Base-by-base conservation (phyloP, 1,284 basidiomycete species). In the Pascua sp. region DNA sequence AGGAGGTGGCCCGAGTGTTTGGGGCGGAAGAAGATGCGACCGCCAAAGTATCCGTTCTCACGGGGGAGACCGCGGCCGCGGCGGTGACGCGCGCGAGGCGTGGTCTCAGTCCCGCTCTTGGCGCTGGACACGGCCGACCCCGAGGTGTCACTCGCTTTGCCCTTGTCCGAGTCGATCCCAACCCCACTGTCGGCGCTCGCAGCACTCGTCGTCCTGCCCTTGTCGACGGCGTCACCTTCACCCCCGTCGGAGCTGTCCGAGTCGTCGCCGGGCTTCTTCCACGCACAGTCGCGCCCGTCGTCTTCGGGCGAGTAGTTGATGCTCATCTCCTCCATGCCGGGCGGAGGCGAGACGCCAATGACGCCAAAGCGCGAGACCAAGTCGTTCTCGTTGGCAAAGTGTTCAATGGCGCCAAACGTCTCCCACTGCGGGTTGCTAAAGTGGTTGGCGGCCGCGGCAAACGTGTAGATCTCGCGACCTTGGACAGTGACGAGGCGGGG, bases 391-490 rank as follows among this genome's bases (percentile, higher is more conserved):
- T 73, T 71, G 42, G 61, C 71, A 45, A 69, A 73, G 57, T 73
- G 71, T 56, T 71, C 71, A 18, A 70, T 60, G 39, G 49, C 42
- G 2, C 42, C 56, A 53, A 71, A 68, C 51, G 18, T 18, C 15
- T 37, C 13, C 5, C 42, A 9, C 5, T 47, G 49, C 1, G 65
- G 66, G 43, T 59, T 59, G 37, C 59, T 64, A 42, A 71, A 70
- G 59, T 73, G 71, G 53, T 68, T 71, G n/a, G 69, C 68, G 11
- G 69, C 71, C 0, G 59, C 62, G 7, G 68, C 70, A 50, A 73
- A 73, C 0, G 71, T 71, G 64, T 73, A 73, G 42, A 73, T 58
- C 55, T 73, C 70, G n/a, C n/a, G 51, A 71, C 53, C 51, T 69
- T 70, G 49, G 53, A 17, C 15, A 70, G 66, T 8, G 56, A 39